phyloP scores from a whole-genome alignment of 2,329 filamentous ascomycete genomes.

The Fusarium tricinctum region DNA sequence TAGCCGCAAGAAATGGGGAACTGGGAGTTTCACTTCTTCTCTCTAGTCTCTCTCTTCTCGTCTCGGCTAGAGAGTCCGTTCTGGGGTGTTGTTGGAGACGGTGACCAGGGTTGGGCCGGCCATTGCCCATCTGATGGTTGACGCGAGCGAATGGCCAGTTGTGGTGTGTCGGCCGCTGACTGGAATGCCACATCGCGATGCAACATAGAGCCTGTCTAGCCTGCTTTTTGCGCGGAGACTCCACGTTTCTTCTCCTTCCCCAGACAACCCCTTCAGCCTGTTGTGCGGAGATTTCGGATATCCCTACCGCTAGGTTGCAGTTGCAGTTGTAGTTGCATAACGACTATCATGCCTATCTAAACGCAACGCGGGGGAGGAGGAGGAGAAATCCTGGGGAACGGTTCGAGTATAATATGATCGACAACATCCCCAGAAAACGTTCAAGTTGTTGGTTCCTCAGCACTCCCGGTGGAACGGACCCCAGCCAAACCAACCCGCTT shows the following conservation, averaged over 20 bases:
- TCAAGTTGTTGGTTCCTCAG: slow-evolving; percentile 4
- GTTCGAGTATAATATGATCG: slow-evolving; percentile 32
- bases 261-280: slow-evolving; percentile 26
- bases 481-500: too few species aligned
- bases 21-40: not conserved
- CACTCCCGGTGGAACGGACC: not conserved
- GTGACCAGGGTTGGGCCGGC: not conserved
- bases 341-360: not conserved
- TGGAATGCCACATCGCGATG: slow-evolving; percentile 24
- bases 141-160: slow-evolving; percentile 23
- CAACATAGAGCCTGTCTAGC: slow-evolving; percentile 2
- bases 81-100: not conserved
- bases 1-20: slow-evolving; percentile 25
- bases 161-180: slow-evolving; percentile 8
- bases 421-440: slow-evolving; percentile 11
- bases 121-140: not conserved
- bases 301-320: slow-evolving; percentile 9
- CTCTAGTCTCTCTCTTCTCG: too few species aligned
- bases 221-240: slow-evolving; percentile 16
- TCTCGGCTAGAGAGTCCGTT: slow-evolving; percentile 31
- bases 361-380: not conserved
- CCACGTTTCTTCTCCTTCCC: slow-evolving; percentile 25
- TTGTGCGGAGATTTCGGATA: slow-evolving; percentile 35
- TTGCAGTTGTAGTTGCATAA: too few species aligned
- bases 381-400: not conserved